Conservation (phyloP, 2,329 filamentous ascomycete genomes). For the Paraconiothyrium sp. region DNA sequence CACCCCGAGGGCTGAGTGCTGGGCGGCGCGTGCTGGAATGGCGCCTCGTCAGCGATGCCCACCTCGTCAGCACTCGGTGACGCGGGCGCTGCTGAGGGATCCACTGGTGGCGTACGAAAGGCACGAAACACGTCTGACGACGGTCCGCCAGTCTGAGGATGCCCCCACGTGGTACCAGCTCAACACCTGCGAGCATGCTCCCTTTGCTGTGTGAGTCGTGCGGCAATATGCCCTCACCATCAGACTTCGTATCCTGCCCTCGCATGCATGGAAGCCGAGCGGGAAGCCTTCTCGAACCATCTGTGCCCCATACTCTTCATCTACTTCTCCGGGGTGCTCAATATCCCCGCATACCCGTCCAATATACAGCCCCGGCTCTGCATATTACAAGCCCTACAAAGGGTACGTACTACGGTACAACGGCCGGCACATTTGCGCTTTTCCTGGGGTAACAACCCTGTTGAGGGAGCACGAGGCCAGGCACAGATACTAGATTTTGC, state of each 20-base stretch:
- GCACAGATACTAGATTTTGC: conserved; percentile 26
- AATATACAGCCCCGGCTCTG: conserved; percentile 37
- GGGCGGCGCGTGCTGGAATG: neutral
- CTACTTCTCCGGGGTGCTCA: conserved; percentile 37
- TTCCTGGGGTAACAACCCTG: conserved; percentile 43
- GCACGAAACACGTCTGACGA: conserved; percentile 39
- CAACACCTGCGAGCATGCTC: neutral
- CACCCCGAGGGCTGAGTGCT: neutral
- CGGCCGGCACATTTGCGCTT: conserved; percentile 44
- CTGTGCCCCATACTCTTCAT: conserved; percentile 45
- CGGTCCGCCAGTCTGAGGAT: neutral
- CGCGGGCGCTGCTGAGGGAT: conserved; percentile 27
- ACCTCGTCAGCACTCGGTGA: conserved; percentile 24
- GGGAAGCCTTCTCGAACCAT: conserved; percentile 40
- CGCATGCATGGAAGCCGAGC: conserved; percentile 28
- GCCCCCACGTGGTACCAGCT: conserved; percentile 7
- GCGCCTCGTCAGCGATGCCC: conserved; percentile 14
- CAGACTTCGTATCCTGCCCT: conserved; percentile 12
- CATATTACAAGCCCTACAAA: conserved; percentile 27
- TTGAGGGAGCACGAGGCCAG: conserved; percentile 33
- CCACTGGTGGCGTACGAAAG: conserved; percentile 34
- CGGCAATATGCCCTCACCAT: conserved; percentile 1
- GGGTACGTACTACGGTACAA: conserved; percentile 31
- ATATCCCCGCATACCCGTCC: conserved; percentile 42
- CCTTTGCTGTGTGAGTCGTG: conserved; percentile 1